These are phyloP conservation scores for Zoysia matrella DNA, from an alignment of 202 grass and related monocot genomes.

Conservation along the genomic window DNA sequence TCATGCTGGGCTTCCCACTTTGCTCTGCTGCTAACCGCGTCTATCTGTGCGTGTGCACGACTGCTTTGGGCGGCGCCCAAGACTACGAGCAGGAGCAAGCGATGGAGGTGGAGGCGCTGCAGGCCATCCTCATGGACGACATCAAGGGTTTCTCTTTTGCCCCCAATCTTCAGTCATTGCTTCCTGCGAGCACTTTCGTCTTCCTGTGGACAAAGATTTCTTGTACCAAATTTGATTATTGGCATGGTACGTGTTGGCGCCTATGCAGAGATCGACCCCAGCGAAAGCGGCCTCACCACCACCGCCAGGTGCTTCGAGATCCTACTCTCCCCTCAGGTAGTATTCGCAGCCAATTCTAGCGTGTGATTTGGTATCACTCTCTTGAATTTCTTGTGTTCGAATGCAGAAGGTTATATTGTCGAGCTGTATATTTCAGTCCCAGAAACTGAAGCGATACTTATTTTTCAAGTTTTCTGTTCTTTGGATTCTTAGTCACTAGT, in stretches of 20 bases:
- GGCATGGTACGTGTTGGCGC: neutral
- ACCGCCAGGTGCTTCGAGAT: conserved; percentile 83
- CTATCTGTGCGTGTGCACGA: conserved; percentile 1
- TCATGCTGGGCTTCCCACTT: conserved; percentile 8
- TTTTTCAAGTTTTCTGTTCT: neutral
- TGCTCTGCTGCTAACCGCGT: conserved; percentile 33
- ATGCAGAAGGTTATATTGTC: neutral
- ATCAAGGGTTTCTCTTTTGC: conserved; percentile 60
- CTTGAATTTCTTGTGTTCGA: conserved; percentile 18
- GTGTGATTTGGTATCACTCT: neutral
- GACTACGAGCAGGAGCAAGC: conserved; percentile 95
- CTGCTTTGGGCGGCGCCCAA: conserved; percentile 34
- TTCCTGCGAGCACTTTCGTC: conserved; percentile 24
- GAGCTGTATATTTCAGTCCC: neutral
- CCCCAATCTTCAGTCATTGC: conserved; percentile 16
- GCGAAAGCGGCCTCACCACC: conserved; percentile 83
- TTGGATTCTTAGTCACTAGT: conserved; percentile 24
- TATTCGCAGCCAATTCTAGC: conserved; percentile 22
- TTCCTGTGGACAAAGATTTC: neutral
- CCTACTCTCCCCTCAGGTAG: conserved; percentile 83
- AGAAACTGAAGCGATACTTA: neutral
- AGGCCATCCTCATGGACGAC: conserved; percentile 98
- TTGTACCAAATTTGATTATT: conserved; percentile 8
- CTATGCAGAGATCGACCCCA: conserved; percentile 79
- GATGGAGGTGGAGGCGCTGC: conserved; percentile 95